phyloP scores from a whole-genome alignment of 1,284 basidiomycete genomes.

The Cerioporus squamosus region DNA sequence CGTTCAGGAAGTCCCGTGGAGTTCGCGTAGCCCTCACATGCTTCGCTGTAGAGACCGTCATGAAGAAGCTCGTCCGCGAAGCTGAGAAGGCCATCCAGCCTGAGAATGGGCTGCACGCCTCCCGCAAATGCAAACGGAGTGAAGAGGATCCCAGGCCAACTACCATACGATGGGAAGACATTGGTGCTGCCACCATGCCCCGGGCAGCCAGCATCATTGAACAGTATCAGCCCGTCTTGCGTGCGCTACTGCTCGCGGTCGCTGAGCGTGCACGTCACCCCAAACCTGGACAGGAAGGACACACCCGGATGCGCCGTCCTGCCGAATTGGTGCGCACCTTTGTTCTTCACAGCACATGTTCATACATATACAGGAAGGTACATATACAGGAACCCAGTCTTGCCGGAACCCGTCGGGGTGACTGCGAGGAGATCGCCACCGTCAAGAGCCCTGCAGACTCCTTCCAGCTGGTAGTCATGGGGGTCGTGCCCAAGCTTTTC shows the following conservation, averaged over 20 bases:
- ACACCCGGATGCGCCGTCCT: no score
- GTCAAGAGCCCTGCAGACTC: slow-evolving; percentile 1
- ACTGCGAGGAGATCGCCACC: background rate
- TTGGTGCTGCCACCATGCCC: background rate
- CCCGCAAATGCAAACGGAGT: background rate
- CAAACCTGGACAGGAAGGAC: no score
- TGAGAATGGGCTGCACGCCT: background rate
- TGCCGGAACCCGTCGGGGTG: background rate
- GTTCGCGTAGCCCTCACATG: slow-evolving; percentile 3
- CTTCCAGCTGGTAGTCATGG: slow-evolving; percentile 7
- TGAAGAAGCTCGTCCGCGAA: background rate
- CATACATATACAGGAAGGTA: no score
- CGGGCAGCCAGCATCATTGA: background rate
- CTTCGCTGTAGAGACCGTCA: background rate
- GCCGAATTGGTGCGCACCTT: no score
- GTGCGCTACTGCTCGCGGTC: no score
- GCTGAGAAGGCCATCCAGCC: background rate
- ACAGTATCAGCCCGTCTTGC: no score
- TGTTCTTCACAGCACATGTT: no score
- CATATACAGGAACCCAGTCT: no score
- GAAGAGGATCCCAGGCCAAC: background rate
- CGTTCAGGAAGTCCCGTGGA: background rate
- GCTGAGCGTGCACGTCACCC: no score
- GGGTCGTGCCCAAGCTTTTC: background rate
- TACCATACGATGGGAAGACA: background rate